Base-by-base conservation (phyloP, 306 rosid species). In the Hylodesmum podocarpum region DNA sequence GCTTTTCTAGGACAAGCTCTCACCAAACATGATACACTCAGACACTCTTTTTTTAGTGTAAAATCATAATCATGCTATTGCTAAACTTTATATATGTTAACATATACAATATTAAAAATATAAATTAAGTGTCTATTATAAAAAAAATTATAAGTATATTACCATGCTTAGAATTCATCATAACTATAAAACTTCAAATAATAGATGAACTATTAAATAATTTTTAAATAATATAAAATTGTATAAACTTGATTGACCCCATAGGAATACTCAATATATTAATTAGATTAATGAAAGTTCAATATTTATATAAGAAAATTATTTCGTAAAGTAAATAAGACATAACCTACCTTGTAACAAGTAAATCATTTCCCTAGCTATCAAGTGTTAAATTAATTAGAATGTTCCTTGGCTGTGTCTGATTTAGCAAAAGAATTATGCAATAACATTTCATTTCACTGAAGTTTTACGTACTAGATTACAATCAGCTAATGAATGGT, bases 401-500 rank as follows among this genome's bases (percentile, higher is more conserved):
- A 4, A n/a, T 46, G 31, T 28, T 54, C 5, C 18, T 71, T 25
- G 40, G 58, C 29, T 34, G 19, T 24, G 66, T 9, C 78, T 55
- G 59, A 40, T 28, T 62, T 41, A 51, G 75, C 41, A 13, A 67
- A 73, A 39, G 73, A 58, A 83, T 68, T 70, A 53, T 54, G 29
- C 66, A 58, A 73, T 73, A 64, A 29, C 77, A 78, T 79, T 71
- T 63, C 77, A 66, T 53, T 55, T 71, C 80, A 50, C 70, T 21
- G 44, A 43, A 81, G 82, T 77, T 83, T 79, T 74, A 74, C 13
- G 66, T 77, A 74, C 54, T 64, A 57, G 57, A 66, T 78, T 84
- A 66, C 77, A 73, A 76, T 64, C 81, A 78, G 74, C 46, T 55
- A 76, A 86, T 83, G 78, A 87, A 86, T 82, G 80, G 54, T 67